Conservation (phyloP, 1,139 yeast species). For the Debaryomyces fabryi region DNA sequence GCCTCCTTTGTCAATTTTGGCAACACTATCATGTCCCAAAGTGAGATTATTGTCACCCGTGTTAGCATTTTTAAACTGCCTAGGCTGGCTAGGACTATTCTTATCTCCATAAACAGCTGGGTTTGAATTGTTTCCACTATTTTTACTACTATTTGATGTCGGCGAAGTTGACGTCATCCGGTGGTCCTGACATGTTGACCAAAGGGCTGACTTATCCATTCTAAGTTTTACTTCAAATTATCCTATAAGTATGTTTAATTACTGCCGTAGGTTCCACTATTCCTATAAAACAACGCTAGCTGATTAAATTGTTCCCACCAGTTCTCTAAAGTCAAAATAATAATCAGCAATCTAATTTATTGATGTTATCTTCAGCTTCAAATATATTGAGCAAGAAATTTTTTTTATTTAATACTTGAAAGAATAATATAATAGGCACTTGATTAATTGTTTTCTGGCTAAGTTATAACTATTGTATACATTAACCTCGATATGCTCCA, state of each 20-base stretch:
- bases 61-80: constrained; percentile 8
- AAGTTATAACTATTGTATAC: background rate
- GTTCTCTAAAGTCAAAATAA: background rate
- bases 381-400: background rate
- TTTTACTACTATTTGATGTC: background rate
- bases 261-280: background rate
- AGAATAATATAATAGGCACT: background rate
- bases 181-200: constrained; percentile 7
- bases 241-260: background rate
- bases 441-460: background rate
- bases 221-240: background rate
- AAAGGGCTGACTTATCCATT: constrained; percentile 13
- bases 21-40: background rate
- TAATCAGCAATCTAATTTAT: constrained; percentile 4
- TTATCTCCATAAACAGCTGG: background rate
- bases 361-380: background rate
- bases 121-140: background rate
- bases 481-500: background rate
- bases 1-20: background rate
- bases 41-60: background rate
- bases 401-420: background rate
- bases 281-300: background rate
- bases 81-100: constrained; percentile 8
- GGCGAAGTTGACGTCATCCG: constrained; percentile 3
- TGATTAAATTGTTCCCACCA: background rate